Evolutionary conservation across 2,329 filamentous ascomycete genomes (phyloP), one percentile per base, ranked within the genome.

Genomic region (Xylaria sp.): DNA sequence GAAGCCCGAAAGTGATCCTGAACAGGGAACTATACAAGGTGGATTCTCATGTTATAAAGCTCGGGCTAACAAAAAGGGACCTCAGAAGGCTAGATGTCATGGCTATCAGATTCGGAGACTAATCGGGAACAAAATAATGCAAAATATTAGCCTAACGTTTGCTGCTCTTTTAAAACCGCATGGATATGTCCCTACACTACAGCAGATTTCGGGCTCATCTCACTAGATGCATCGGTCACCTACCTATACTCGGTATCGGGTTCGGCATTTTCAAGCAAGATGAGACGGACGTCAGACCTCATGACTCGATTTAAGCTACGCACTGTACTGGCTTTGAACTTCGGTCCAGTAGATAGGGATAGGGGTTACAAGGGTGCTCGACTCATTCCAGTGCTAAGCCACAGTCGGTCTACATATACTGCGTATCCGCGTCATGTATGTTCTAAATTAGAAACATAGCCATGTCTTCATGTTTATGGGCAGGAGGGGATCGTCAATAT

Each of bases 381-480:
- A 22, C 20, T 25, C 20, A 20, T 11, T 25, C 5, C 25, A 45
- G 20, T 20, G 20, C 42, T 45, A 45, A 45, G 42, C 42, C 25
- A 45, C 20, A 22, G 47, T 31, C 25, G 27, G 47, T 29, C 27
- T 29, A n/a, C n/a, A n/a, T n/a, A n/a, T n/a, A n/a, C n/a, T n/a
- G n/a, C n/a, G n/a, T n/a, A 3, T 50, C 47, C 22, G n/a, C 49
- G 49, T 33, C 10, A 38, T 10, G 2, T 25, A 22, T 33, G 27
- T 31, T 50, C 47, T 50, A 50, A 50, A 33, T 50, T 50, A 50
- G 27, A 50, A 33, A 31, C 47, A 31, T 27, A 9, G 15, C 27
- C 13, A n/a, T n/a, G 25, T 17, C 25, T 31, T 27, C n/a, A 31
- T 29, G 25, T 31, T 3, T 17, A n/a, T 36, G 13, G 9, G 33